Base-by-base conservation (phyloP, 352 stramenopile species). In the Globisporangium spinosum region DNA sequence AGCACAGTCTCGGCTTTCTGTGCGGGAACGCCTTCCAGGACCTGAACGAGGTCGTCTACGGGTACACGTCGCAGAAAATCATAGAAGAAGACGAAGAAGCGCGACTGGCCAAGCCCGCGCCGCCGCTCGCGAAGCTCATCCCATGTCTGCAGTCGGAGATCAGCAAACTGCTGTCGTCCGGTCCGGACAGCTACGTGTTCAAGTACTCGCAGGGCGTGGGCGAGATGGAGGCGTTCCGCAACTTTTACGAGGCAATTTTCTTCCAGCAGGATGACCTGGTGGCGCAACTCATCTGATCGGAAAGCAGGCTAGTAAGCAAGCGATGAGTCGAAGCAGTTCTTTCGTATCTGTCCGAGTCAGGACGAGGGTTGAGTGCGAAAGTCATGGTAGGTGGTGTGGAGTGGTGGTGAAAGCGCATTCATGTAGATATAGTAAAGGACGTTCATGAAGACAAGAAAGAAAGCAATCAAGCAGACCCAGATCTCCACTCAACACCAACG, bases 201-300 rank as follows among this genome's bases (percentile, higher is more conserved):
- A 92, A 91, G 72, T 92, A 94, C 74, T 94, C 85, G 20, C 83
- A 91, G 51, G 82, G 83, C 10, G 74, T 94, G 58, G 82, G 76
- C 23, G 83, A 92, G 68, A 87, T 94, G 71, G 83, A 91, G 55
- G 72, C 82, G n/a, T 94, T 94, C 60, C 83, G 83, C n/a, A 83
- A 80, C 63, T 94, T 94, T 63, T 94, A 94, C 74, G 83, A 92
- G 64, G 83, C 85, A 15, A 85, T 92, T 62, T 94, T 94, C 73
- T 92, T 92, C 61, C 77, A 91, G 69, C 73, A 89, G 62, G 76
- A 79, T 54, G 71, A 71, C 22, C 69, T 76, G 45, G 72, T 80
- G 51, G 67, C 73, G 27, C 71, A 77, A 67, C 71, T 91, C 62
- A 77, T 77, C 43, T 77, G 66, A 68, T 38, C 2, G 22, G 53